These are phyloP conservation scores for Termitomyces bulborhizus DNA, from an alignment of 768 basidiomycete species.

Conservation along the genomic window DNA sequence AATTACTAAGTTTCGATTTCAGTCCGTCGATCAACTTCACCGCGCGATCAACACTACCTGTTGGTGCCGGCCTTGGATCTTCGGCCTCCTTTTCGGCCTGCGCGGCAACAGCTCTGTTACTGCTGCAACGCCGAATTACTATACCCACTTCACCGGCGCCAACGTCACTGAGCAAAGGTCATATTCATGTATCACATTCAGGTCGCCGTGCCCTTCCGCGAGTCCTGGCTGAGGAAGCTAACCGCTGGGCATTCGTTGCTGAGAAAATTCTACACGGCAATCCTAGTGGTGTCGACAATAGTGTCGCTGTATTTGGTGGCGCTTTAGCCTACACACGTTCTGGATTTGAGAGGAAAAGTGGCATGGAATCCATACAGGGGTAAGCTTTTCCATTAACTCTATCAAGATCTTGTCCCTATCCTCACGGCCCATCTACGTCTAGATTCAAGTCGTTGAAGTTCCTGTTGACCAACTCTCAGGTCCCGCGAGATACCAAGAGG, in stretches of 20 bases:
- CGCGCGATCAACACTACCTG: conserved; percentile 83
- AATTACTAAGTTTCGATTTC: conserved; percentile 11
- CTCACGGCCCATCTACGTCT: conserved; percentile 11
- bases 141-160: conserved; percentile 46
- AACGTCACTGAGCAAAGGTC: conserved; percentile 37
- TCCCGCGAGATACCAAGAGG: conserved; percentile 91
- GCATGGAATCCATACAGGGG: conserved; percentile 85
- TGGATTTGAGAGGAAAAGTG: conserved; percentile 69
- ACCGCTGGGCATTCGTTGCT: conserved; percentile 88
- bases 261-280: conserved; percentile 98
- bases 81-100: conserved; percentile 95
- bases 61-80: conserved; percentile 94
- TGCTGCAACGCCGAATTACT: conserved; percentile 65
- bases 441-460: conserved; percentile 91
- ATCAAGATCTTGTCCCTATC: conserved; percentile 9
- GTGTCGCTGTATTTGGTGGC: conserved; percentile 88
- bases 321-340: conserved; percentile 85
- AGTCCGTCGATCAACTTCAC: conserved; percentile 79
- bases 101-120: conserved; percentile 70
- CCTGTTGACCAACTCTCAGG: conserved; percentile 87
- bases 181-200: conserved; percentile 57
- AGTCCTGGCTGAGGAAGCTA: conserved; percentile 70
- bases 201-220: conserved; percentile 62
- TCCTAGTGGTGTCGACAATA: conserved; percentile 96
- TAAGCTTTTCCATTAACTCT: conserved; percentile 29